phyloP scores from a whole-genome alignment of 768 basidiomycete genomes.

The Agrocybe praecox region DNA sequence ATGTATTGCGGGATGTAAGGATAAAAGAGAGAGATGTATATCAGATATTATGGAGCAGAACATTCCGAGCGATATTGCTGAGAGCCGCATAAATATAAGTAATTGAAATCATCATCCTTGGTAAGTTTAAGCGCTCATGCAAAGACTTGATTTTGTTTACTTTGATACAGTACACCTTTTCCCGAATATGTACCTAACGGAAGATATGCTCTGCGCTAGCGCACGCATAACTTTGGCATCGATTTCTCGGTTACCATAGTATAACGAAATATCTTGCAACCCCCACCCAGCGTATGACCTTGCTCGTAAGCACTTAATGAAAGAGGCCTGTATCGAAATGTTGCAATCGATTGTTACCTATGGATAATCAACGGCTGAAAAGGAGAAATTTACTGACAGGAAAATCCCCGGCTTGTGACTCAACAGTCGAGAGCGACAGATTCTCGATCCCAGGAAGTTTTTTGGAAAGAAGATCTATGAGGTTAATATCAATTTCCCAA shows the following conservation, averaged over 20 bases:
- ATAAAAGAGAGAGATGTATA: too few species aligned
- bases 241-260: constrained; percentile 19
- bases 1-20: too few species aligned
- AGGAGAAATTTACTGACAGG: constrained; percentile 1
- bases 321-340: constrained; percentile 20
- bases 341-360: constrained; percentile 1
- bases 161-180: neutral
- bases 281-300: constrained; percentile 32
- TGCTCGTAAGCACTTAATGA: constrained; percentile 23
- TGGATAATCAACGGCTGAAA: neutral
- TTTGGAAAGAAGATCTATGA: constrained; percentile 32
- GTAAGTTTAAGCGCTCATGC: constrained; percentile 3
- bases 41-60: too few species aligned
- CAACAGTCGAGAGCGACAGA: constrained; percentile 31
- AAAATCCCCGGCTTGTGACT: constrained; percentile 15
- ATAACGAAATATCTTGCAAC: constrained; percentile 36
- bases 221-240: constrained; percentile 33
- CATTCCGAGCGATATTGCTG: too few species aligned
- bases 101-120: neutral
- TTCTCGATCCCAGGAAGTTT: constrained; percentile 30
- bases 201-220: constrained; percentile 32
- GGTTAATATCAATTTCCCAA: constrained; percentile 27
- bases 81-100: too few species aligned
- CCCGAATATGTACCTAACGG: constrained; percentile 35
- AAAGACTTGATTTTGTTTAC: too few species aligned